Evolutionary conservation across 116 monocot genomes (phyloP).

Genomic region (Zostera marina): DNA sequence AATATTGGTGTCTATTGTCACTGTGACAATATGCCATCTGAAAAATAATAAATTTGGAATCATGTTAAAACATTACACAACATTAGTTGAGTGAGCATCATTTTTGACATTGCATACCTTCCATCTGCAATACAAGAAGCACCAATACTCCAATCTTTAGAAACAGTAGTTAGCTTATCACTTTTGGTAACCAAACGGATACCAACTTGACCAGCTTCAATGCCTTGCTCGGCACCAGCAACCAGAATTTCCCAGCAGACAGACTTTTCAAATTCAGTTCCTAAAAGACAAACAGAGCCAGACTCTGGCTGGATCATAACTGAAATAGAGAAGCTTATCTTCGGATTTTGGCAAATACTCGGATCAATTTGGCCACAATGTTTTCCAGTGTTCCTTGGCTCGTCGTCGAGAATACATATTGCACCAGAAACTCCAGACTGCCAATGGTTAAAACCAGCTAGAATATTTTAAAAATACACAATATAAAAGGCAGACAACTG

Average conservation of each 20-base stretch:
- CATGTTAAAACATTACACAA: conserved; percentile 1
- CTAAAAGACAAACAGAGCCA: conserved; percentile 91
- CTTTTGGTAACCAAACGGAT: conserved; percentile 81
- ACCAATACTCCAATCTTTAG: conserved; percentile 94
- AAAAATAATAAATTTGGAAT: conserved; percentile 5
- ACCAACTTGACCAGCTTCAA: conserved; percentile 98
- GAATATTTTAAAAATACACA: too few species aligned
- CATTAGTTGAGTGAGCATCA: background rate
- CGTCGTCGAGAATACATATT: conserved; percentile 94
- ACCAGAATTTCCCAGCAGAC: conserved; percentile 95
- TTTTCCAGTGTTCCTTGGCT: conserved; percentile 59
- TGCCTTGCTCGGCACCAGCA: conserved; percentile 98
- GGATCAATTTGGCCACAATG: conserved; percentile 81
- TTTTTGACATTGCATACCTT: conserved; percentile 30
- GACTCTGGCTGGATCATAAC: conserved; percentile 93
- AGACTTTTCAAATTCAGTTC: conserved; percentile 86
- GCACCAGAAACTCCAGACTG: conserved; percentile 76
- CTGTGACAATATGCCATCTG: conserved; percentile 96
- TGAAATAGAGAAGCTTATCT: conserved; percentile 60
- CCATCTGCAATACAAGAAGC: conserved; percentile 91
- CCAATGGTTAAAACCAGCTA: background rate
- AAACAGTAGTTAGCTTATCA: conserved; percentile 71
- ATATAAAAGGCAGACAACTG: too few species aligned
- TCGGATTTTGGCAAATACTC: conserved; percentile 42
- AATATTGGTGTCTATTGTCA: conserved; percentile 77